Evolutionary conservation across 164 flowering plant genomes (phyloP), one percentile per base, ranked within the genome.

Genomic region (Kalanchoe fedtschenkoi): DNA sequence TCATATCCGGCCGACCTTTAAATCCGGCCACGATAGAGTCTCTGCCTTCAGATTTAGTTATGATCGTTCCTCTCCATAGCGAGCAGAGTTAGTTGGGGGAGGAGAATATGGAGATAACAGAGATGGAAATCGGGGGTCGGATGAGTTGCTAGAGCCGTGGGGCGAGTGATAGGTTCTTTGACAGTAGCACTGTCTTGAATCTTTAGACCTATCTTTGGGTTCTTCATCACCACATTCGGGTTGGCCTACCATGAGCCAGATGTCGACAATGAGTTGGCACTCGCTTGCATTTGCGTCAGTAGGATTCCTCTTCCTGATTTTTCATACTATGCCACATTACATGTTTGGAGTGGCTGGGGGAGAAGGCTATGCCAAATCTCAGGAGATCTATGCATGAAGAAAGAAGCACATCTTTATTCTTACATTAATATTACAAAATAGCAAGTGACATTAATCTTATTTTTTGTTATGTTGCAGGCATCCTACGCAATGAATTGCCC

Each of bases 121-220:
- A n/a, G n/a, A n/a, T n/a, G n/a, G n/a, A n/a, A n/a, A n/a, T n/a
- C n/a, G n/a, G n/a, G n/a, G n/a, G n/a, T n/a, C n/a, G n/a, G n/a
- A n/a, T n/a, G n/a, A n/a, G n/a, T n/a, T n/a, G n/a, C n/a, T n/a
- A n/a, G n/a, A n/a, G n/a, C n/a, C n/a, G n/a, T n/a, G n/a, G n/a
- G n/a, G n/a, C n/a, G n/a, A 65, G 59, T 62, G 5, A 57, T 80
- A 43, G 88, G 90, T 34, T 77, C 95, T 38, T 24, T 70, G 30
- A 85, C 86, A 39, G 86, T 89, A 66, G 86, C 80, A 51, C 56
- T 87, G 64, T 81, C 87, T 60, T 88, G 95, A 43, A 81, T 87
- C 71, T 81, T 84, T 24, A 87, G 83, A 72, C 95, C 90, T 19
- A 1, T 87, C 61, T 84, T 87, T 58, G 90, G 90, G 26, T 87